Base-by-base conservation (phyloP, 2,329 filamentous ascomycete genomes). In the Lasiodiplodia citricola region DNA sequence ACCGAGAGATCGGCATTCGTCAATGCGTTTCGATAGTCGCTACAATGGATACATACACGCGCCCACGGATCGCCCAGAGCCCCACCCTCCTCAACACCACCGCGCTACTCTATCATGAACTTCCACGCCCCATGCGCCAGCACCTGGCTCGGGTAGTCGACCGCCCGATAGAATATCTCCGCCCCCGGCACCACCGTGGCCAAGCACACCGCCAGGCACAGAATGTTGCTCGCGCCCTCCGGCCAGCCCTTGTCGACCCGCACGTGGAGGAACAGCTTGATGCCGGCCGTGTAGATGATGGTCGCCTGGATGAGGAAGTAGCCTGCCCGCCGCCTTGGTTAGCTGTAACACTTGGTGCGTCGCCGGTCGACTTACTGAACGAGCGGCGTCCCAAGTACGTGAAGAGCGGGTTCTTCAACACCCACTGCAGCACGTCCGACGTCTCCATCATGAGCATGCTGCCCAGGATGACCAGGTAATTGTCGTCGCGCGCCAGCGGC, bases 391-490 rank as follows among this genome's bases (percentile, higher is more conserved):
- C 83, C 4, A 84, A 69, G 44, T 74, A 78, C 21, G 80, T 74
- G 23, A 84, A 74, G 3, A 78, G 55, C 13, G 69, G 73, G 67
- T 76, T 79, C 35, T 74, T 70, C 21, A 84, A 77, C 2, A 81
- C 58, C 16, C 67, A 74, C 68, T 81, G 80, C 28, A 82, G 68
- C 16, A 72, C 44, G 13, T 77, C 76, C 28, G 75, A 80, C 2
- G 77, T 80, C 71, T 84, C 83, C 8, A 84, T 68, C 35, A 83
- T 68, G 13, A 82, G 70, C 70, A 80, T 80, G 41, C 80, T 74
- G 1, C 82, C 83, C 0, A 83, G 52, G n/a, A 84, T 75, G 35
- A 83, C 73, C 3, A 84, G 73, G 68, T 82, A 84, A 67, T 81
- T 80, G 67, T 84, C 82, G 47, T 80, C 78, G 37, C 82, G 73